These are phyloP conservation scores for Hirschfeldia incana DNA, from an alignment of 345 rosid genomes.

Conservation along the genomic window DNA sequence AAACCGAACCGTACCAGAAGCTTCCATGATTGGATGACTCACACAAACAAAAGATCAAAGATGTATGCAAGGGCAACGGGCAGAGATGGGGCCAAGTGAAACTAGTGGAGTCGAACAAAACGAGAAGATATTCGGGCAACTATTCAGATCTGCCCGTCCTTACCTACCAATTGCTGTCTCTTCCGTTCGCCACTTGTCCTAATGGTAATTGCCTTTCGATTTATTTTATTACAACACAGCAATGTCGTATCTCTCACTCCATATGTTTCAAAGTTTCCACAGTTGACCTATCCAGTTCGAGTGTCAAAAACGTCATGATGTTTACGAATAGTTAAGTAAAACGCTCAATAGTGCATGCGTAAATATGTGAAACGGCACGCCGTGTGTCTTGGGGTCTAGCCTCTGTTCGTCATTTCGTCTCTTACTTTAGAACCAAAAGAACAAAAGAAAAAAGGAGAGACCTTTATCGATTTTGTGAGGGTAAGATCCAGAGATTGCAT, in stretches of 20 bases:
- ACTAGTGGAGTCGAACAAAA: conserved; percentile 26
- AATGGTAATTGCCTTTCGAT: background rate
- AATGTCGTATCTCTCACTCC: background rate
- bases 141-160: conserved; percentile 36
- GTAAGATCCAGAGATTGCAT: conserved; percentile 41
- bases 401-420: conserved; percentile 30
- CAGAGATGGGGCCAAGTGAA: conserved; percentile 14
- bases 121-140: conserved; percentile 33
- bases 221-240: conserved; percentile 2
- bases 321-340: background rate
- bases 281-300: conserved; percentile 17
- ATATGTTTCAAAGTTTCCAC: background rate
- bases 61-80: conserved; percentile 30
- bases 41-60: background rate
- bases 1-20: conserved; percentile 25
- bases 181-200: conserved; percentile 32
- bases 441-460: conserved; percentile 2
- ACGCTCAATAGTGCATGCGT: conserved; percentile 1
- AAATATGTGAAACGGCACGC: background rate
- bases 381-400: no score
- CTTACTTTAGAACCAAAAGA: background rate
- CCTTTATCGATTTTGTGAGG: conserved; percentile 27
- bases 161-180: conserved; percentile 22
- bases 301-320: background rate
- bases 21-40: conserved; percentile 25